These are phyloP conservation scores for Castanea mollissima DNA, from an alignment of 306 rosid species.

Conservation along the genomic window DNA sequence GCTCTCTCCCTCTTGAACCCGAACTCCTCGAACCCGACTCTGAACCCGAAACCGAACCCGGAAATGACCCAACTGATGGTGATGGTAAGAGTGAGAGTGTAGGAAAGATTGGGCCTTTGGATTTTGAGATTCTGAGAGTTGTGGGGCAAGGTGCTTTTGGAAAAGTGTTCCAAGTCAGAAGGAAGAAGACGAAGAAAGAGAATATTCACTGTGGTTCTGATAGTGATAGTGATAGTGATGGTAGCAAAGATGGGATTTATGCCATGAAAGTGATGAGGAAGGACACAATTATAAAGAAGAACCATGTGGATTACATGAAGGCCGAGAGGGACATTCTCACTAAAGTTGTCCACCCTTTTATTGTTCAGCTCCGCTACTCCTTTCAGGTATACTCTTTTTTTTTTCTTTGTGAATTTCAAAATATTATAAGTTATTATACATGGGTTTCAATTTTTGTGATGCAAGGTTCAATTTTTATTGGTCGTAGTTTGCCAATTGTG, in stretches of 20 bases:
- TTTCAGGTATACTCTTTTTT: conserved; percentile 50
- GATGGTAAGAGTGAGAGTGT: conserved; percentile 17
- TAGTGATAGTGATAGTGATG: not conserved
- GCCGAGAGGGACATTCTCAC: conserved; percentile 97
- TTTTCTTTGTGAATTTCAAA: not conserved
- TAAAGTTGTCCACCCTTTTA: conserved; percentile 78
- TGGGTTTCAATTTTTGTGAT: not conserved
- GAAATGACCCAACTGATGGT: not conserved
- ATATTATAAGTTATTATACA: too few species aligned
- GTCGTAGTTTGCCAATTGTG: not conserved
- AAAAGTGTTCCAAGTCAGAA: conserved; percentile 79
- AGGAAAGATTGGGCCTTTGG: conserved; percentile 59
- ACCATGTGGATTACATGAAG: conserved; percentile 90
- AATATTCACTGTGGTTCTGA: not conserved
- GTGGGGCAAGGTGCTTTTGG: conserved; percentile 92
- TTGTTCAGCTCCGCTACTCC: conserved; percentile 89
- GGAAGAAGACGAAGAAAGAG: conserved; percentile 22
- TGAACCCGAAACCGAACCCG: conserved; percentile 36
- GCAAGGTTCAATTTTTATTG: not conserved
- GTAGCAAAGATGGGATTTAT: conserved; percentile 51
- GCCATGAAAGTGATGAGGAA: conserved; percentile 98
- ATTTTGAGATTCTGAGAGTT: conserved; percentile 76
- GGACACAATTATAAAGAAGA: conserved; percentile 80
- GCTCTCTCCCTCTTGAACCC: conserved; percentile 31
- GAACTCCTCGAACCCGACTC: conserved; percentile 35